A percentile compares a stretch with the other conserved stretches of the same genome.
phyloP scores from a whole-genome alignment of 2,329 filamentous ascomycete species.

The Chaetomium sp. region DNA sequence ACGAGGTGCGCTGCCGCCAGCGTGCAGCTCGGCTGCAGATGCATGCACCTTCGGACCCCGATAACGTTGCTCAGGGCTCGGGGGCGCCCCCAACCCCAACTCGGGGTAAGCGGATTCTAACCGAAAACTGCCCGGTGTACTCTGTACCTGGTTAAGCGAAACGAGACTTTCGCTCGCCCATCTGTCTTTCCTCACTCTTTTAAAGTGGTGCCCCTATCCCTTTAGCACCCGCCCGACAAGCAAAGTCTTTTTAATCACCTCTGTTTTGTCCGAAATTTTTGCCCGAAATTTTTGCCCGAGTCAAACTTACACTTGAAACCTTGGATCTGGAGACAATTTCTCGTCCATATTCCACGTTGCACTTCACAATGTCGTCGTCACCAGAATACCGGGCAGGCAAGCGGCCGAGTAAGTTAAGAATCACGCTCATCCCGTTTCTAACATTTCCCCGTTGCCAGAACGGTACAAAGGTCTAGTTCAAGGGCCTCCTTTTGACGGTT shows the following conservation, averaged over 20 bases:
- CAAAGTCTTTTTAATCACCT: neutral
- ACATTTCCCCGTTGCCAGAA: neutral
- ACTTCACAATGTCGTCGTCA: conserved; percentile 37
- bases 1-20: neutral
- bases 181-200: neutral
- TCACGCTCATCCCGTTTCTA: neutral
- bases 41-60: conserved; percentile 15
- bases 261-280: neutral
- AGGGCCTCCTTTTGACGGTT: neutral
- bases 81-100: neutral
- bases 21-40: too few relatives aligned
- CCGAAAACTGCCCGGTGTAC: neutral
- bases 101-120: neutral
- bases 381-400: conserved; percentile 39
- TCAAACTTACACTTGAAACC: neutral
- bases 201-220: neutral
- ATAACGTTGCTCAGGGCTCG: neutral
- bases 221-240: neutral
- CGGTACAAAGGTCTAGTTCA: neutral
- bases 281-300: too few relatives aligned
- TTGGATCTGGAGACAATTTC: neutral
- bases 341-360: neutral
- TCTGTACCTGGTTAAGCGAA: neutral
- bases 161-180: neutral
- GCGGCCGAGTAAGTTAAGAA: conserved; percentile 37